Evolutionary conservation across 805 yeast species (phyloP).

Genomic region (Tetrapisispora fleetii): DNA sequence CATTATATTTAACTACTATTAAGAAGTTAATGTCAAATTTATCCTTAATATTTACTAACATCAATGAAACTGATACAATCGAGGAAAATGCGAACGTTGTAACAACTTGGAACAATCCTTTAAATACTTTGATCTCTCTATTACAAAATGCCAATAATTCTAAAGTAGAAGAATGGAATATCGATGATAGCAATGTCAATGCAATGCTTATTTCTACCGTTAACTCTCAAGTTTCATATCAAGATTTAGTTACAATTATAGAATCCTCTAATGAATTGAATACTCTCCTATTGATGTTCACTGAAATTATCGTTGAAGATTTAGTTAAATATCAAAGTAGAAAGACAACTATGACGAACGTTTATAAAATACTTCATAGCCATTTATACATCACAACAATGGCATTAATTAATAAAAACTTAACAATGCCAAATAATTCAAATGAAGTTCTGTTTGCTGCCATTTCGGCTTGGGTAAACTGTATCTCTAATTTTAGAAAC

Average conservation of each 20-base stretch:
- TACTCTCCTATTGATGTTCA: constrained; percentile 19
- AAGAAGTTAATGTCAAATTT: constrained; percentile 29
- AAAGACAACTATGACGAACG: constrained; percentile 19
- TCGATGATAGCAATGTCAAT: constrained; percentile 7
- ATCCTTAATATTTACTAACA: constrained; percentile 23
- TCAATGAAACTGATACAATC: not conserved
- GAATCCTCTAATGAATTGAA: constrained; percentile 15
- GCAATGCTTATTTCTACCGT: constrained; percentile 9
- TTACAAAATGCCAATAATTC: constrained; percentile 8
- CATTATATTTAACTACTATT: constrained; percentile 14
- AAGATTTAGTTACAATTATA: constrained; percentile 17
- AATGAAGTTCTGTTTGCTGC: constrained; percentile 19
- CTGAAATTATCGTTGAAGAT: constrained; percentile 29
- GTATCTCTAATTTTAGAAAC: constrained; percentile 24
- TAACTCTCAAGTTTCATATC: constrained; percentile 15
- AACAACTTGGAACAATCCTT: constrained; percentile 26
- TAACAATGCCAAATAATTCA: constrained; percentile 5
- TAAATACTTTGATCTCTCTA: constrained; percentile 20
- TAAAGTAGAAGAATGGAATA: constrained; percentile 10
- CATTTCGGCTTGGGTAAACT: constrained; percentile 25
- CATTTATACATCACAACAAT: constrained; percentile 26
- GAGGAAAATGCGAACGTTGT: constrained; percentile 3
- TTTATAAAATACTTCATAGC: constrained; percentile 26
- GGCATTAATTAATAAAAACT: constrained; percentile 23
- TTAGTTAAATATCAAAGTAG: constrained; percentile 23